A percentile compares a stretch with the other conserved stretches of the same genome.
phyloP scores from a whole-genome alignment of 305 asterid species.

The Rubia peregrina region DNA sequence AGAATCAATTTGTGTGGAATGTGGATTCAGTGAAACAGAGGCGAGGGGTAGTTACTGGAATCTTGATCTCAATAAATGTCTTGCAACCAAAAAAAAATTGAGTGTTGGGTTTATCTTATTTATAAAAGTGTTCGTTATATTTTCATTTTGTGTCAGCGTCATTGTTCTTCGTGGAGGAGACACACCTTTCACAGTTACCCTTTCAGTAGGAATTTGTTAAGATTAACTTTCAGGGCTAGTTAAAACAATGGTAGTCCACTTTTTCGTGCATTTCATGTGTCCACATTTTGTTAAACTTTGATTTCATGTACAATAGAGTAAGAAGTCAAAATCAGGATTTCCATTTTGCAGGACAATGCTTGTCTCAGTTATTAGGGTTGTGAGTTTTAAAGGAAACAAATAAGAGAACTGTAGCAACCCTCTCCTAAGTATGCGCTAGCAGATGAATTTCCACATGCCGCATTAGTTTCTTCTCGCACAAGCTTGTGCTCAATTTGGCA shows the following conservation, averaged over 20 bases:
- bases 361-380: background rate
- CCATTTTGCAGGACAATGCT: background rate
- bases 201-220: background rate
- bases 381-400: background rate
- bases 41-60: no score
- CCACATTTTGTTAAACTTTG: background rate
- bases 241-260: background rate
- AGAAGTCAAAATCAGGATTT: background rate
- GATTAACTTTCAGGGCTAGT: background rate
- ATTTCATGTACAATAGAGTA: background rate
- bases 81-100: background rate
- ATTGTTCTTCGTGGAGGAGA: background rate
- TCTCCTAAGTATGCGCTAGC: background rate
- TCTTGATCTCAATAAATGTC: background rate
- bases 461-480: background rate
- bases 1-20: background rate
- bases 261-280: background rate
- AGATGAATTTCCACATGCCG: background rate
- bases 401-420: background rate
- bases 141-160: no score
- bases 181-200: no score
- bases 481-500: slow-evolving; percentile 3
- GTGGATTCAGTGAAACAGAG: background rate
- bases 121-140: background rate
- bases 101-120: background rate